These are phyloP conservation scores for Mucor saturninus DNA, from an alignment of 371 early-diverging fungal genomes.

Conservation along the genomic window DNA sequence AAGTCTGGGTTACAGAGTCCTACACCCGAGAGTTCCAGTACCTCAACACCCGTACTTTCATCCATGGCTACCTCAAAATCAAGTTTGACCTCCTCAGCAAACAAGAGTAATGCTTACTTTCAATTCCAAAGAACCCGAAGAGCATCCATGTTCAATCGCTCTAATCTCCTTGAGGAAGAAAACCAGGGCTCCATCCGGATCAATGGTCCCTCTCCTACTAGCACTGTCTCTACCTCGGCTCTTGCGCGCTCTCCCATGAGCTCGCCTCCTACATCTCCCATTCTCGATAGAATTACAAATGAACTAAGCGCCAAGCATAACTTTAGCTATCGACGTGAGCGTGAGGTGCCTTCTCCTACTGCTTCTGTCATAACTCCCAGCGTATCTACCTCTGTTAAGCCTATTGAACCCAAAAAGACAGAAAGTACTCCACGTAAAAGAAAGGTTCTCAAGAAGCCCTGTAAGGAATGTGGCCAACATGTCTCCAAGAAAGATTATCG, in stretches of 20 bases:
- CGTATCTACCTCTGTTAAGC: too few species aligned
- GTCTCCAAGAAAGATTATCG: conserved; percentile 35
- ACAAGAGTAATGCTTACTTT: conserved; percentile 12
- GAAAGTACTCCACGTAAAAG: conserved; percentile 20
- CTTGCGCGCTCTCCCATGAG: neutral
- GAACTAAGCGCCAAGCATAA: neutral
- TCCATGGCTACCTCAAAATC: conserved; percentile 16
- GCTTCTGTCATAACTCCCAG: neutral
- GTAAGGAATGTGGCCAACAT: conserved; percentile 29
- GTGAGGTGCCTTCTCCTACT: neutral
- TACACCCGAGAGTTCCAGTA: conserved; percentile 15
- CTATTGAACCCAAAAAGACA: conserved; percentile 1
- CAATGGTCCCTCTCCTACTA: neutral
- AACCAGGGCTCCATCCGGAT: too few species aligned
- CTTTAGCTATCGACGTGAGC: neutral
- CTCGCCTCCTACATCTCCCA: neutral
- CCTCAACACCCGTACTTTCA: conserved; percentile 20
- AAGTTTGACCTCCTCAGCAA: conserved; percentile 1
- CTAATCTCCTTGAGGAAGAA: neutral
- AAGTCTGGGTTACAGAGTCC: conserved; percentile 4
- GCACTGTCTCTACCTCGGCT: conserved; percentile 1
- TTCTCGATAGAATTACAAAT: neutral
- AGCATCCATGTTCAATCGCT: conserved; percentile 14
- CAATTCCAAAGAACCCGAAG: conserved; percentile 12
- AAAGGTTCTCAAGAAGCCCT: conserved; percentile 23